Conservation (phyloP, 2,329 filamentous ascomycete genomes). For the Trichophyton benhamiae region DNA sequence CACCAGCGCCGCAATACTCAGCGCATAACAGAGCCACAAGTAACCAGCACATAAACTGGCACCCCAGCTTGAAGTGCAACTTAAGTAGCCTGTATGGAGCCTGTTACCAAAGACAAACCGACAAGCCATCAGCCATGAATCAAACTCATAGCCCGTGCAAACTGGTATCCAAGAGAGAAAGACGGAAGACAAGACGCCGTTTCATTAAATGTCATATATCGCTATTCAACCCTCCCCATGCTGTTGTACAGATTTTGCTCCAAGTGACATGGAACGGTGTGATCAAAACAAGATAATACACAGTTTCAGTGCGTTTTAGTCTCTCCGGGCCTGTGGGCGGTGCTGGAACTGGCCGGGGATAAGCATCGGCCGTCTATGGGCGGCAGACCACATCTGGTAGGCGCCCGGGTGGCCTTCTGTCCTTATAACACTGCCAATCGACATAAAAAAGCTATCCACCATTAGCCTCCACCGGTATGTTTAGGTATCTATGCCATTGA, state of each 20-base stretch:
- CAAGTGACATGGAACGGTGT: not conserved
- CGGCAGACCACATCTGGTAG: slow-evolving; percentile 61
- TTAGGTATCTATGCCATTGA: not conserved
- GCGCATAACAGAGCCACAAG: no score
- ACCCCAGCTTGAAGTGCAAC: no score
- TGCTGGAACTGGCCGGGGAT: slow-evolving; percentile 38
- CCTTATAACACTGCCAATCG: slow-evolving; percentile 90
- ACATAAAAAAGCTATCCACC: slow-evolving; percentile 79
- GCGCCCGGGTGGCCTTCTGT: slow-evolving; percentile 72
- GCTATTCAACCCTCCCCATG: not conserved
- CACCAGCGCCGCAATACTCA: no score
- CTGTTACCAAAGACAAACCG: no score
- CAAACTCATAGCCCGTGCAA: not conserved
- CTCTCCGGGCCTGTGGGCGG: slow-evolving; percentile 17
- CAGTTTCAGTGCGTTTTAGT: not conserved
- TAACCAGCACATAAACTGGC: no score
- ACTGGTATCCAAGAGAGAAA: not conserved
- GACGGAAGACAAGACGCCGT: not conserved
- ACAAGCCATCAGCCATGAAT: not conserved
- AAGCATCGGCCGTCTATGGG: slow-evolving; percentile 63
- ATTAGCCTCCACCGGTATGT: not conserved
- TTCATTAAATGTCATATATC: slow-evolving; percentile 1
- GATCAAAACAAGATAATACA: not conserved
- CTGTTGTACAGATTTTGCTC: slow-evolving; percentile 5
- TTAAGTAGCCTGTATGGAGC: no score